These are phyloP conservation scores for Aspergillus brasiliensis DNA, from an alignment of 2,329 filamentous ascomycete species.

Conservation along the genomic window DNA sequence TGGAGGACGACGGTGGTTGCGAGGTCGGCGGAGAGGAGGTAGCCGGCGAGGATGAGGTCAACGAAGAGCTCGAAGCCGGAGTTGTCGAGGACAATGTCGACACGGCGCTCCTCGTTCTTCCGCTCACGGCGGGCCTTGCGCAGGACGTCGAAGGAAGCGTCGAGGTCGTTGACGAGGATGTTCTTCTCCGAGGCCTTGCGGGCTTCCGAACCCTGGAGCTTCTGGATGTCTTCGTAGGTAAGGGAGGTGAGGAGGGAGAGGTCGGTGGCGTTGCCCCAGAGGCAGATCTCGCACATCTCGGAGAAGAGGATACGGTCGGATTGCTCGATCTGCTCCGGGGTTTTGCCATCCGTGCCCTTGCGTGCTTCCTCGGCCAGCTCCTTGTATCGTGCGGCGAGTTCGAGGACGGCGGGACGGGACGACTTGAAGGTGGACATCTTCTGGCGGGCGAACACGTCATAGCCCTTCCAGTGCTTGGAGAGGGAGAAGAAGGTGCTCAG, in stretches of 20 bases:
- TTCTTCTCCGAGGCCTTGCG: constrained; percentile 87
- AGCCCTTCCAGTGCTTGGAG: constrained; percentile 80
- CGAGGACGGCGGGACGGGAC: constrained; percentile 80
- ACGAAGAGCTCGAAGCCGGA: constrained; percentile 97
- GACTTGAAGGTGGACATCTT: constrained; percentile 92
- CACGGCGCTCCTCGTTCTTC: constrained; percentile 67
- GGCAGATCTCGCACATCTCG: constrained; percentile 94
- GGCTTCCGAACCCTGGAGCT: constrained; percentile 85
- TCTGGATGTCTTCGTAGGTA: constrained; percentile 94
- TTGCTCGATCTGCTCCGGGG: constrained; percentile 57
- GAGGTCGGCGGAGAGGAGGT: constrained; percentile 79
- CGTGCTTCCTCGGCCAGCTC: constrained; percentile 70
- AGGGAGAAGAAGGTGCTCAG: constrained; percentile 76
- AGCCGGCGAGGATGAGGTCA: constrained; percentile 88
- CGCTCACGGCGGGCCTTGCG: constrained; percentile 64
- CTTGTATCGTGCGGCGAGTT: constrained; percentile 77
- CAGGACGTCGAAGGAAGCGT: constrained; percentile 69
- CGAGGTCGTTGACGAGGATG: constrained; percentile 85
- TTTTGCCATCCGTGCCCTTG: constrained; percentile 47
- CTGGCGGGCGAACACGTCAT: constrained; percentile 86
- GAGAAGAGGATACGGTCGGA: constrained; percentile 78
- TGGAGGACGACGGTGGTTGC: constrained; percentile 87
- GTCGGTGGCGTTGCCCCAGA: constrained; percentile 97
- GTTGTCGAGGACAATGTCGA: constrained; percentile 96
- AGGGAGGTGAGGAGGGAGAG: constrained; percentile 86